A percentile compares a stretch with the other conserved stretches of the same genome.
These are phyloP conservation scores for Lunasporangiospora selenospora DNA, from an alignment of 192 early-diverging fungal species.

Conservation along the genomic window DNA sequence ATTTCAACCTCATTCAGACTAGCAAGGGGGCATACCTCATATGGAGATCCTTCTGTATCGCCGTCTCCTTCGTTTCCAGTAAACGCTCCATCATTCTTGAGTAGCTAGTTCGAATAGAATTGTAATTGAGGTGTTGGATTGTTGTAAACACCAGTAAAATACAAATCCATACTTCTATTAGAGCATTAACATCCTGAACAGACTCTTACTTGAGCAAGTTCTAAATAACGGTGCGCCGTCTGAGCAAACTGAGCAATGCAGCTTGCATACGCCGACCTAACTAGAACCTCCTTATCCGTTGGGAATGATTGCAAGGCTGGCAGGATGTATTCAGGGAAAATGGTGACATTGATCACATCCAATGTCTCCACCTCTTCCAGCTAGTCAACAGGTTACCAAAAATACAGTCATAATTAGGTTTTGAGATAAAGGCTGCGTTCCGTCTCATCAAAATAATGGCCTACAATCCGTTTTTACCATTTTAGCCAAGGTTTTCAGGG, in stretches of 20 bases:
- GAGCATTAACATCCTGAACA: constrained; percentile 11
- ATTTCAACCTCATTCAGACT: too few species aligned
- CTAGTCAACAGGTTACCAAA: constrained; percentile 40
- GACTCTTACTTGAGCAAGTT: constrained; percentile 70
- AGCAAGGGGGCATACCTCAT: constrained; percentile 27
- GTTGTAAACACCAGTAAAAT: neutral
- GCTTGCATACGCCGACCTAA: constrained; percentile 83
- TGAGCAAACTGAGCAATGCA: constrained; percentile 84
- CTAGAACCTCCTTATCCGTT: constrained; percentile 75
- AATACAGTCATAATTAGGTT: neutral
- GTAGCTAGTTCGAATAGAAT: constrained; percentile 21
- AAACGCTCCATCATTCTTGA: constrained; percentile 56
- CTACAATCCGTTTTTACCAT: constrained; percentile 55
- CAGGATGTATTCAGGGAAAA: constrained; percentile 92
- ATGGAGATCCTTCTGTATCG: constrained; percentile 44
- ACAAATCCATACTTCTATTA: neutral
- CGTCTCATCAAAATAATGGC: neutral
- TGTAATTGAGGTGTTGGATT: too few species aligned
- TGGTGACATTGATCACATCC: constrained; percentile 80
- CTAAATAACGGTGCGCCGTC: constrained; percentile 74
- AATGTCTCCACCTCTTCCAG: constrained; percentile 78
- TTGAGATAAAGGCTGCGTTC: neutral
- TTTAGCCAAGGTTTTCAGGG: constrained; percentile 72
- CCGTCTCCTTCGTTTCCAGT: constrained; percentile 49
- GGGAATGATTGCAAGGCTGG: constrained; percentile 76